phyloP scores from a whole-genome alignment of 441 rosid genomes.

The Hura crepitans region DNA sequence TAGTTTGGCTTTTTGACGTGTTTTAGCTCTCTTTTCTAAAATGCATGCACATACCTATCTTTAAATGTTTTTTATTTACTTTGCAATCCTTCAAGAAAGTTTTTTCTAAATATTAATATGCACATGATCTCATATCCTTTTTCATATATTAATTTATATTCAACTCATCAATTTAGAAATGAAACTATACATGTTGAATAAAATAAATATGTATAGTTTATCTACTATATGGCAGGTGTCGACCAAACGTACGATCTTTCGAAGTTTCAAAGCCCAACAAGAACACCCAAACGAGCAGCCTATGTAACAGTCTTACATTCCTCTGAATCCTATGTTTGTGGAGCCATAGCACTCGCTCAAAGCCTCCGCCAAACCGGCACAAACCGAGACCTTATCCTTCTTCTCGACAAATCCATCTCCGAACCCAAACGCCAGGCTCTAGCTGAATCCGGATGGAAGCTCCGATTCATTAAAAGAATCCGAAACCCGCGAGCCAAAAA shows the following conservation, averaged over 20 bases:
- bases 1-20: constrained; percentile 12
- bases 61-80: too few species aligned
- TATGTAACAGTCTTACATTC: constrained; percentile 89
- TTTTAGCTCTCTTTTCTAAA: not conserved
- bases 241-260: constrained; percentile 59
- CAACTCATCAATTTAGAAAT: too few species aligned
- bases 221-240: constrained; percentile 38
- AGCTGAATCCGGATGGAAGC: constrained; percentile 69
- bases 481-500: constrained; percentile 73
- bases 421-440: constrained; percentile 54
- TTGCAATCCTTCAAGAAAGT: too few species aligned
- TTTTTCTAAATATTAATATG: too few species aligned
- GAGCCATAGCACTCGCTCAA: constrained; percentile 81
- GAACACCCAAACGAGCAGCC: constrained; percentile 53
- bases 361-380: constrained; percentile 77
- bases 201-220: too few species aligned
- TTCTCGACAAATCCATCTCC: constrained; percentile 71
- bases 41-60: too few species aligned
- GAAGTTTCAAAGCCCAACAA: constrained; percentile 44
- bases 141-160: too few species aligned
- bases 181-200: too few species aligned
- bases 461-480: constrained; percentile 58
- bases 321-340: constrained; percentile 78
- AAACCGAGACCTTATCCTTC: constrained; percentile 76
- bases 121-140: too few species aligned